Evolutionary conservation across 2,329 filamentous ascomycete species (phyloP).

Genomic region (Alternaria ethzedia): DNA sequence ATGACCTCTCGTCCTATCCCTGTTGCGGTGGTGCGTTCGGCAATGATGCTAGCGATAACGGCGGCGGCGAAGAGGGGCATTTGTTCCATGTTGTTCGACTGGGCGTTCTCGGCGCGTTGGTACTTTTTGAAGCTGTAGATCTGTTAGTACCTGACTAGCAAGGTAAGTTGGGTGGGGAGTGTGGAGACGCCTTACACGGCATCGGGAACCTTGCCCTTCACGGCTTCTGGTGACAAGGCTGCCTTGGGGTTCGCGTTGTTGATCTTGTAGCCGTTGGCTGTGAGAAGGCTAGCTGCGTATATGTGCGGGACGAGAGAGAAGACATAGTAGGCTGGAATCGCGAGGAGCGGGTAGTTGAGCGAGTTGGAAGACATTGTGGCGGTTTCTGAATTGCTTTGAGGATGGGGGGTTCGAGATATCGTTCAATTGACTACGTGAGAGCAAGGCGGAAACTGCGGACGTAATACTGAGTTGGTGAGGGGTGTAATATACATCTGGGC

Average conservation of each 20-base stretch:
- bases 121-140: slow-evolving; percentile 27
- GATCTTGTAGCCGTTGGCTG: slow-evolving; percentile 23
- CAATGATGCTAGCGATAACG: slow-evolving; percentile 30
- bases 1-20: slow-evolving; percentile 15
- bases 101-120: slow-evolving; percentile 36
- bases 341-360: slow-evolving; percentile 34
- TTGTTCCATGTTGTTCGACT: slow-evolving; percentile 34
- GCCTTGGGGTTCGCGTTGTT: slow-evolving; percentile 38
- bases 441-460: not conserved
- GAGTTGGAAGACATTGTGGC: slow-evolving; percentile 23
- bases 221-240: slow-evolving; percentile 23
- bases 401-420: not conserved
- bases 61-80: slow-evolving; percentile 33
- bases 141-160: not conserved
- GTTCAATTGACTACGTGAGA: not conserved
- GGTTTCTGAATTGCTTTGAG: not conserved
- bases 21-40: slow-evolving; percentile 26
- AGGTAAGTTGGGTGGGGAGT: not conserved
- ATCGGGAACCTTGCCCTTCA: slow-evolving; percentile 36
- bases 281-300: slow-evolving; percentile 24
- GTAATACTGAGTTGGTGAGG: not conserved
- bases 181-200: slow-evolving; percentile 12
- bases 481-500: not conserved
- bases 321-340: slow-evolving; percentile 36
- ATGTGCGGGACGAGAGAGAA: slow-evolving; percentile 30